Evolutionary conservation across 2,329 filamentous ascomycete genomes (phyloP).

Genomic region (Paramyrothecium roridum): DNA sequence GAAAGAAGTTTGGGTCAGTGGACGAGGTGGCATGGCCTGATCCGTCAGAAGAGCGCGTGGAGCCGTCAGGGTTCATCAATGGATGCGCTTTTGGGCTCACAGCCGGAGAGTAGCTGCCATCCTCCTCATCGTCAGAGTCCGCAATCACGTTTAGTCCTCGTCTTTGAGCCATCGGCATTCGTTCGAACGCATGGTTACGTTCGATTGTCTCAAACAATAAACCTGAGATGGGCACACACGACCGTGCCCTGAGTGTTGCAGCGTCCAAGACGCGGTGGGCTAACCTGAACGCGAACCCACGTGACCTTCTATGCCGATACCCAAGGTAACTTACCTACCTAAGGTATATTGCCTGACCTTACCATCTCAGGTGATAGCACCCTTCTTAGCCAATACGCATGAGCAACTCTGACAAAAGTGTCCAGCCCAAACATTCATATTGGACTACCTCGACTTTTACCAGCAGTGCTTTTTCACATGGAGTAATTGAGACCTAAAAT

Average conservation of each 20-base stretch:
- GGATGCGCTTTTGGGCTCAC: slow-evolving; percentile 6
- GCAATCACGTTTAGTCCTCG: slow-evolving; percentile 25
- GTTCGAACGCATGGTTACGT: background rate
- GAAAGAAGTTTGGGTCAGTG: slow-evolving; percentile 47
- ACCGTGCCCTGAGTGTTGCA: too few relatives aligned
- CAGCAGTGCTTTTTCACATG: background rate
- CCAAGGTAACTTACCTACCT: too few relatives aligned
- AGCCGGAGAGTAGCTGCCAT: slow-evolving; percentile 14
- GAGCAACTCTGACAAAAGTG: too few relatives aligned
- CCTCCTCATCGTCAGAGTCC: slow-evolving; percentile 36
- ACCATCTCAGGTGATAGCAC: too few relatives aligned
- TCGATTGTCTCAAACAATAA: background rate
- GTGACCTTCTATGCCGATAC: too few relatives aligned
- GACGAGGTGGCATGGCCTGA: slow-evolving; percentile 32
- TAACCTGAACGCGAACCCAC: too few relatives aligned
- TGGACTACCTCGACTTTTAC: too few relatives aligned
- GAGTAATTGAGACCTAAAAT: background rate
- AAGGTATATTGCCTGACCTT: too few relatives aligned
- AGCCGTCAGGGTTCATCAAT: slow-evolving; percentile 3
- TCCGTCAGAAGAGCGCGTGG: slow-evolving; percentile 17
- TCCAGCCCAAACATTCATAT: too few relatives aligned
- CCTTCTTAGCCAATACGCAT: too few relatives aligned
- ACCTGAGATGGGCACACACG: too few relatives aligned
- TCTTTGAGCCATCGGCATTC: background rate
- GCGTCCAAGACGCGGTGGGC: too few relatives aligned